Evolutionary conservation across 208 protist species (phyloP).

Genomic region (Acanthamoeba lenticulata): DNA sequence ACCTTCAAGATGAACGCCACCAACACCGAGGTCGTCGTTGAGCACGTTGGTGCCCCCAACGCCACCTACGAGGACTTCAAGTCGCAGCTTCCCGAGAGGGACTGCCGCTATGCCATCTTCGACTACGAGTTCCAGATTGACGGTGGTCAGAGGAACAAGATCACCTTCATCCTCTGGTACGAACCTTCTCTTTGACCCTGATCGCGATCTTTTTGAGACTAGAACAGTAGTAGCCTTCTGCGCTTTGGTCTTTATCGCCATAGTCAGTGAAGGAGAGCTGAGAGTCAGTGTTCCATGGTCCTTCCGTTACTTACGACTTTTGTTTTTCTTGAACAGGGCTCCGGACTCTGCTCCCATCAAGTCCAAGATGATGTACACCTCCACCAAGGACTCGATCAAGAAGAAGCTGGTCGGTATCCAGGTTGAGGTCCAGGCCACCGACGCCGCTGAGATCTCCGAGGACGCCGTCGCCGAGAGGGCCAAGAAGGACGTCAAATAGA

Average conservation of each 20-base stretch:
- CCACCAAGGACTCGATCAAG: slow-evolving; percentile 83
- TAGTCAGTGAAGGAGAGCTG: no score
- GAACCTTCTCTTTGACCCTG: neutral
- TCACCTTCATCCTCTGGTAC: slow-evolving; percentile 91
- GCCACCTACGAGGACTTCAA: slow-evolving; percentile 90
- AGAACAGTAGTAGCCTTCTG: no score
- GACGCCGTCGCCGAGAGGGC: slow-evolving; percentile 76
- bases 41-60: slow-evolving; percentile 80
- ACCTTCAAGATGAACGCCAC: slow-evolving; percentile 90
- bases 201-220: neutral
- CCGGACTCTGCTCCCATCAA: slow-evolving; percentile 81
- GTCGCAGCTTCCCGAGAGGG: slow-evolving; percentile 82
- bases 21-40: slow-evolving; percentile 89
- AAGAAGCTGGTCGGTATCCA: slow-evolving; percentile 83
- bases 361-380: slow-evolving; percentile 85
- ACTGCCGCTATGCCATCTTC: slow-evolving; percentile 92
- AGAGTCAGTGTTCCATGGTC: neutral
- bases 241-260: neutral
- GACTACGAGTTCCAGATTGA: slow-evolving; percentile 92
- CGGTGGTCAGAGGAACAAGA: slow-evolving; percentile 88
- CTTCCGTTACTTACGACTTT: neutral
- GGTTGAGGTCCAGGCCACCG: slow-evolving; percentile 89
- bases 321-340: slow-evolving; percentile 46
- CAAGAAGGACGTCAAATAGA: slow-evolving; percentile 73
- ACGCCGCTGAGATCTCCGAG: slow-evolving; percentile 77